A percentile compares a stretch with the other conserved stretches of the same genome.
These are phyloP conservation scores for Fusarium kyushuense DNA, from an alignment of 2,329 filamentous ascomycete genomes.

Conservation along the genomic window DNA sequence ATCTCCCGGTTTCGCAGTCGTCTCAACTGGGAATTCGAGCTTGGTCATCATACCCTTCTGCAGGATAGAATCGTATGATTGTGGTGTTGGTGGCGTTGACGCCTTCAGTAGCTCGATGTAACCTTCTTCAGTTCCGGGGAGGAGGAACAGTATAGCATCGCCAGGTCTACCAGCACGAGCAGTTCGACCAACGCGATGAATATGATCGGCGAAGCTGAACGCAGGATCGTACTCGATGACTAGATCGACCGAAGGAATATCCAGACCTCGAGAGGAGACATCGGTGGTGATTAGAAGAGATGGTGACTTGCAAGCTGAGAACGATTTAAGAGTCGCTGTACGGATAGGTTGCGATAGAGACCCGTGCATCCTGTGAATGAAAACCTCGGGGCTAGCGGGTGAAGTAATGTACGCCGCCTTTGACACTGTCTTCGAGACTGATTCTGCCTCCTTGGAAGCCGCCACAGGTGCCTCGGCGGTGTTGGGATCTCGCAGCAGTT, in stretches of 20 bases:
- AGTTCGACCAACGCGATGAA: constrained; percentile 94
- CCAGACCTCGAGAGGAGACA: constrained; percentile 93
- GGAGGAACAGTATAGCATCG: constrained; percentile 87
- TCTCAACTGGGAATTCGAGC: constrained; percentile 77
- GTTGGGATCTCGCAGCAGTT: constrained; percentile 71
- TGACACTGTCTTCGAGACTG: constrained; percentile 71
- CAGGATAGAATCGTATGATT: constrained; percentile 66
- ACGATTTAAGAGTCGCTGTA: constrained; percentile 85
- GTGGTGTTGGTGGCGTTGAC: constrained; percentile 61
- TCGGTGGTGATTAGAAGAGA: constrained; percentile 93
- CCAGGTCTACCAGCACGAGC: constrained; percentile 92
- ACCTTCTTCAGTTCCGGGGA: constrained; percentile 90
- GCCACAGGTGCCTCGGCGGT: constrained; percentile 46
- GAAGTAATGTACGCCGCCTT: constrained; percentile 79
- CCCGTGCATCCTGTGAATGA: constrained; percentile 88
- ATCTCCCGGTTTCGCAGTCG: constrained; percentile 63
- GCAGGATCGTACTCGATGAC: constrained; percentile 97
- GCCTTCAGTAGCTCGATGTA: constrained; percentile 80
- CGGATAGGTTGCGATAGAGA: constrained; percentile 89
- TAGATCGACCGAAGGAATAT: constrained; percentile 93
- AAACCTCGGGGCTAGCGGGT: constrained; percentile 77
- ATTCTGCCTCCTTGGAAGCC: constrained; percentile 51
- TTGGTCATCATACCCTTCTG: constrained; percentile 74
- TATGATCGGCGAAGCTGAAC: constrained; percentile 91
- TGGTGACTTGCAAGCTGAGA: constrained; percentile 78